Evolutionary conservation across 225 moss, liverwort and hornwort species (phyloP).

Genomic region (Marchantia paleacea): DNA sequence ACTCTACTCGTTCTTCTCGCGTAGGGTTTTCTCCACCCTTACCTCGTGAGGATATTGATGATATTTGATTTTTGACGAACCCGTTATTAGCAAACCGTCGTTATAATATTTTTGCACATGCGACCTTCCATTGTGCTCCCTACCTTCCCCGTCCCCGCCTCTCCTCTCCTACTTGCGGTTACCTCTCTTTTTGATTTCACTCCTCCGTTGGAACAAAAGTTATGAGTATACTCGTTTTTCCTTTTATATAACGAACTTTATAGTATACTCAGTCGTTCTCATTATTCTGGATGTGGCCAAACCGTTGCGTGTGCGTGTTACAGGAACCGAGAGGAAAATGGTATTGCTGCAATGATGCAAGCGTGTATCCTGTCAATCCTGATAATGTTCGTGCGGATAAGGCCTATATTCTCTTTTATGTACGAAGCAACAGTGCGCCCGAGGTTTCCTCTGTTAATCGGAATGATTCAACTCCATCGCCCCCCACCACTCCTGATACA

Average conservation of each 20-base stretch:
- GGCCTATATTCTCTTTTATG: conserved; percentile 31
- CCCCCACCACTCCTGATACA: conserved; percentile 22
- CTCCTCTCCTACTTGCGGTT: no score
- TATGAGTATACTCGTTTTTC: neutral
- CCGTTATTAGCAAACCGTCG: no score
- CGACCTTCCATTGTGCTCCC: no score
- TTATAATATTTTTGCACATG: no score
- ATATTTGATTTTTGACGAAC: no score
- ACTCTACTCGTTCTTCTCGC: no score
- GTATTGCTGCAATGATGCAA: conserved; percentile 81
- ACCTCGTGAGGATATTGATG: no score
- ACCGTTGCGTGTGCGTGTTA: neutral
- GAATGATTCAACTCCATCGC: conserved; percentile 21
- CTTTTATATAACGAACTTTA: neutral
- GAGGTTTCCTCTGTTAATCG: neutral
- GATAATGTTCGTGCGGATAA: conserved; percentile 24
- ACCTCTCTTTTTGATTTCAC: no score
- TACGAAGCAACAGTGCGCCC: conserved; percentile 13
- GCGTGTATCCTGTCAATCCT: conserved; percentile 48
- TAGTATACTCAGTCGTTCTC: neutral
- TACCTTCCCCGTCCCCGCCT: no score
- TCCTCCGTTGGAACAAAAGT: neutral
- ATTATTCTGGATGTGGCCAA: neutral
- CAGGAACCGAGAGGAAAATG: conserved; percentile 77
- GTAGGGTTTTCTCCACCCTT: no score